Evolutionary conservation across 1,284 basidiomycete genomes (phyloP).

Genomic region (Papiliotrema flavescens): DNA sequence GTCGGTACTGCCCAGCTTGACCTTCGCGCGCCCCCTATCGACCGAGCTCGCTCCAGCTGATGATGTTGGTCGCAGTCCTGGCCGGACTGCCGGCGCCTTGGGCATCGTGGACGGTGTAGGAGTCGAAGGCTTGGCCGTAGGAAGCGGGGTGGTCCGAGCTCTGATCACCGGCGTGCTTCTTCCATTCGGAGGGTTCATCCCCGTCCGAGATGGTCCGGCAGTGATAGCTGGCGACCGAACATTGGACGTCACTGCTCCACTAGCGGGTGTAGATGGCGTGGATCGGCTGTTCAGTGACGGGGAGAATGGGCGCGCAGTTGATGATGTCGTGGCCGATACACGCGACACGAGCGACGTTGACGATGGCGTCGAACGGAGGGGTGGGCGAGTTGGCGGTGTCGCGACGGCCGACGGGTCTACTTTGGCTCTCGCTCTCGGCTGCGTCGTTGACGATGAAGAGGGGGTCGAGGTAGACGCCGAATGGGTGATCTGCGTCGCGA

Average conservation of each 20-base stretch:
- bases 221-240: background rate
- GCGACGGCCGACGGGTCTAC: constrained; percentile 18
- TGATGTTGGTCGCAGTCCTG: background rate
- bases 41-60: background rate
- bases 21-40: background rate
- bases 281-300: background rate
- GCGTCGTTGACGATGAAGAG: background rate
- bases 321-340: background rate
- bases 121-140: background rate
- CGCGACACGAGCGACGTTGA: constrained; percentile 6
- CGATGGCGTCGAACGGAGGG: constrained; percentile 10
- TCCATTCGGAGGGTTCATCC: background rate
- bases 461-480: background rate
- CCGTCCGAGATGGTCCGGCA: background rate
- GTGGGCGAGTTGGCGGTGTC: constrained; percentile 4
- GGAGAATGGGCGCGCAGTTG: background rate
- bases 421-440: constrained; percentile 17
- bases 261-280: background rate
- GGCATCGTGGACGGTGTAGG: background rate
- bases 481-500: background rate
- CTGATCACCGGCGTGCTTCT: background rate
- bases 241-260: background rate
- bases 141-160: background rate
- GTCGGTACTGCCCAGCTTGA: background rate
- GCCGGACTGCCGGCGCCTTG: background rate